phyloP scores from a whole-genome alignment of 371 early-diverging fungal genomes.

The Paramicrosporidium saccamoebae region DNA sequence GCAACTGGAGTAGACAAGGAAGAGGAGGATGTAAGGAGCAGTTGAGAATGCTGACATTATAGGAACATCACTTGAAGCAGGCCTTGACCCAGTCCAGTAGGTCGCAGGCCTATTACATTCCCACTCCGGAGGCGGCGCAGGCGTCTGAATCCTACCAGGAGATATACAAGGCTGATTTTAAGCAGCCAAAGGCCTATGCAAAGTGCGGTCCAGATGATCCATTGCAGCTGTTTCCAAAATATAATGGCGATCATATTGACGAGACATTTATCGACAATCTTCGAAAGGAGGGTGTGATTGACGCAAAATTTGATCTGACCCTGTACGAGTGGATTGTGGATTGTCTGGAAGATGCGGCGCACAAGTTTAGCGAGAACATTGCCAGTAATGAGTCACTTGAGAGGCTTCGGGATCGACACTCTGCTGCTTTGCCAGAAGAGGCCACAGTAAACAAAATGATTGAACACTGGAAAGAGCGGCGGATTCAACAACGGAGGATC shows the following conservation, averaged over 20 bases:
- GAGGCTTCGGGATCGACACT: not conserved
- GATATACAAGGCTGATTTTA: conserved; percentile 23
- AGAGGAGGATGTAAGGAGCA: conserved; percentile 34
- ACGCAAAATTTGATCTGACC: too few relatives aligned
- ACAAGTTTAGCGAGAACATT: too few relatives aligned
- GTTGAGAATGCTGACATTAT: too few relatives aligned
- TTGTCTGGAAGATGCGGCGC: too few relatives aligned
- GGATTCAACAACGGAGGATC: conserved; percentile 10
- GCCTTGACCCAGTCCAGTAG: conserved; percentile 44
- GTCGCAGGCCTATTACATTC: conserved; percentile 32
- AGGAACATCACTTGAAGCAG: conserved; percentile 85
- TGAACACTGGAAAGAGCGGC: conserved; percentile 11
- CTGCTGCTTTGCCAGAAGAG: not conserved
- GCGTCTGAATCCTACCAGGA: conserved; percentile 17
- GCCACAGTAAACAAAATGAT: conserved; percentile 5
- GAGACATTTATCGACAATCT: too few relatives aligned
- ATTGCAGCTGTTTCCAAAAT: too few relatives aligned
- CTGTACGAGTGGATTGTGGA: too few relatives aligned
- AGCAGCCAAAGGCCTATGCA: conserved; percentile 24
- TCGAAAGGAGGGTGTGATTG: too few relatives aligned
- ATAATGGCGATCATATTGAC: too few relatives aligned
- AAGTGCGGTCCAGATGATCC: conserved; percentile 6
- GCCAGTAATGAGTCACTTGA: too few relatives aligned
- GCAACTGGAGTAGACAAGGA: conserved; percentile 72
- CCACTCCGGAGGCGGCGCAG: conserved; percentile 61